Evolutionary conservation across 2,329 filamentous ascomycete species (phyloP).

Genomic region (Hirsutella thompsonii): DNA sequence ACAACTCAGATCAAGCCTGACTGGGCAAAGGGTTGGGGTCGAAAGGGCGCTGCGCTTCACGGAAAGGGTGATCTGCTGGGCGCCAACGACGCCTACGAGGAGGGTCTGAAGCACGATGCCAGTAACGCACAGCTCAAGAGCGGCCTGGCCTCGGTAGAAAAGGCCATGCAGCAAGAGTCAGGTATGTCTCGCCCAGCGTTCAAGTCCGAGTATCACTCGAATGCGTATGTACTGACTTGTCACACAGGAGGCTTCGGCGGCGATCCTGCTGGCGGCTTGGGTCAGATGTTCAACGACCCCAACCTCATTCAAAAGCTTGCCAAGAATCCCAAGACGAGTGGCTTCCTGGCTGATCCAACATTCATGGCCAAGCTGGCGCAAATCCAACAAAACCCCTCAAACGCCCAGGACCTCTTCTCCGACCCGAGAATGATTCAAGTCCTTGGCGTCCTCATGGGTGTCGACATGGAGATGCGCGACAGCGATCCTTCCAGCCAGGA

Average conservation of each 20-base stretch:
- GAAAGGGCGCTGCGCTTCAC: constrained; percentile 85
- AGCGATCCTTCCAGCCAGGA: constrained; percentile 36
- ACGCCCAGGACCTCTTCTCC: constrained; percentile 66
- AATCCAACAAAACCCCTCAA: constrained; percentile 68
- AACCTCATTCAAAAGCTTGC: constrained; percentile 83
- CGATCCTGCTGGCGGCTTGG: constrained; percentile 65
- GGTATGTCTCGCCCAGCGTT: constrained; percentile 11
- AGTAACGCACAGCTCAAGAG: constrained; percentile 87
- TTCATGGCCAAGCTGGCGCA: constrained; percentile 88
- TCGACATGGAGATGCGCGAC: constrained; percentile 60
- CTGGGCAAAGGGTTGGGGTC: constrained; percentile 93
- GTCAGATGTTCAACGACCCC: constrained; percentile 89
- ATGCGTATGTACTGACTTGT: constrained; percentile 1
- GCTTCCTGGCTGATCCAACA: constrained; percentile 63
- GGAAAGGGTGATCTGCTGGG: constrained; percentile 75
- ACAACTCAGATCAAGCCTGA: constrained; percentile 91
- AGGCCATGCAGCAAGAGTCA: constrained; percentile 59
- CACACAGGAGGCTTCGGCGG: constrained; percentile 24
- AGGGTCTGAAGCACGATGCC: constrained; percentile 87
- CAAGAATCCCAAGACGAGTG: constrained; percentile 83
- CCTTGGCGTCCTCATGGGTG: constrained; percentile 82
- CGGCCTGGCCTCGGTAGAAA: constrained; percentile 71
- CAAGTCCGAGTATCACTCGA: background rate
- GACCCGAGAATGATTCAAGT: constrained; percentile 91
- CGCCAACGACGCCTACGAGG: constrained; percentile 81